Evolutionary conservation across 805 yeast genomes (phyloP), one percentile per base, ranked within the genome.

Genomic region (Ogataea paradorogensis): DNA sequence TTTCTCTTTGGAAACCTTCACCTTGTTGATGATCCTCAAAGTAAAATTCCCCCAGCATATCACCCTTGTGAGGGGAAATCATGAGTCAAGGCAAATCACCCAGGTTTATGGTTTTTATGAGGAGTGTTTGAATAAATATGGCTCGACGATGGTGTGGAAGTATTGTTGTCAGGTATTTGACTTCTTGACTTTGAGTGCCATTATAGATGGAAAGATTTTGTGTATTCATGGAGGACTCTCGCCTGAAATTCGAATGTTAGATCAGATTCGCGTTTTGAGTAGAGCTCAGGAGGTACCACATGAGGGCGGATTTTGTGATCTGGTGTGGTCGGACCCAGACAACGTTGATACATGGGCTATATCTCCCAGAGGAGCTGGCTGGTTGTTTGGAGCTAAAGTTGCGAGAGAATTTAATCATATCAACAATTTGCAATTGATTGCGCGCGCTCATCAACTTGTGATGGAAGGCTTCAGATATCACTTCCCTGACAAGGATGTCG

Each of bases 221-320:
- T 91, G 99, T 70, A 96, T 93, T 31, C 99, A 91, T 62, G 99
- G 99, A 43, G 99, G 99, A 5, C 72, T 91, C 40, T 86, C 96
- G 10, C 99, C 99, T 2, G 98, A 93, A 63, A 90, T 91, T 48
- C 78, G 98, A 61, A 90, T 93, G 95, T 73, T 91, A 51, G 99
- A 91, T 63, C 99, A 91, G 65, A 89, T 91, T 50, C 73, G 98
- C 55, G 98, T 91, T 14, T 70, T 91, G 42, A 84, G 93, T 38
- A 75, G 99, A 57, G 98, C 98, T 3, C 98, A 91, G 65, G 98
- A 91, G 65, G 96, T 91, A 33, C 99, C 99, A 3, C 98, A 93
- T 62, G 99, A 91, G 67, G 99, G 99, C 52, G 98, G 97, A 2
- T 91, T 91, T 63, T 93, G 97, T 59, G 99, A 91, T 63, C 75